A percentile compares a stretch with the other conserved stretches of the same genome.
Evolutionary conservation across 2,329 filamentous ascomycete genomes (phyloP).

Genomic region (Epichloe coenophiala): DNA sequence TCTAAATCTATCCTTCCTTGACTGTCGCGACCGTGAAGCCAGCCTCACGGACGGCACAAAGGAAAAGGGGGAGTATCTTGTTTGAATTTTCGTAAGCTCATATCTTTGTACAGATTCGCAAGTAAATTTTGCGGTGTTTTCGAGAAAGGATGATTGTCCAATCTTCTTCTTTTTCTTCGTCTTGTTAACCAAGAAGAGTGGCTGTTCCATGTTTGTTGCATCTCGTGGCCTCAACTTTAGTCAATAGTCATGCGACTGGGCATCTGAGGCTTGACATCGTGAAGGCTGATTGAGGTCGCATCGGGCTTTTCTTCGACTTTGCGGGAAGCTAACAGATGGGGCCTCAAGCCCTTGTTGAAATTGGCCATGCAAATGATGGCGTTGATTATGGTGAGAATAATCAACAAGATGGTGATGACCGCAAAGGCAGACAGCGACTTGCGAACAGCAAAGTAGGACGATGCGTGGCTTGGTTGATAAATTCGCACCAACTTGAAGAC

Average conservation of each 20-base stretch:
- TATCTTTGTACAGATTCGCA: constrained; percentile 5
- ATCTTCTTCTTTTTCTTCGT: background rate
- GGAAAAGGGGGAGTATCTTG: background rate
- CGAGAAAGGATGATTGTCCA: background rate
- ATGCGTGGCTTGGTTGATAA: constrained; percentile 51
- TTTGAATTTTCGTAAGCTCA: constrained; percentile 2
- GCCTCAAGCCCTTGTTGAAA: constrained; percentile 81
- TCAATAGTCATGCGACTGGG: constrained; percentile 50
- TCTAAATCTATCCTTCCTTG: background rate
- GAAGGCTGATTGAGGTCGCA: constrained; percentile 39
- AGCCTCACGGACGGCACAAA: background rate
- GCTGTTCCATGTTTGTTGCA: background rate
- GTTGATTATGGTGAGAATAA: constrained; percentile 78
- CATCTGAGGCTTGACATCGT: constrained; percentile 42
- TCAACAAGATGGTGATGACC: constrained; percentile 77
- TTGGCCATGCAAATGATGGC: constrained; percentile 80
- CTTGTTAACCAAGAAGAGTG: background rate
- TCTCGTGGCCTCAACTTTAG: constrained; percentile 19
- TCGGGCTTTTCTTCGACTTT: constrained; percentile 41
- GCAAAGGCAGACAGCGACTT: constrained; percentile 88
- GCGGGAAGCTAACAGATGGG: constrained; percentile 53
- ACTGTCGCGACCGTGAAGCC: background rate
- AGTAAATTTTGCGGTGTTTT: constrained; percentile 1
- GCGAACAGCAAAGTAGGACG: constrained; percentile 62
- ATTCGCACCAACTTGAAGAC: constrained; percentile 97